A percentile compares a stretch with the other conserved stretches of the same genome.
phyloP scores from a whole-genome alignment of 257 asterid species.

The Gentiana macrophylla region DNA sequence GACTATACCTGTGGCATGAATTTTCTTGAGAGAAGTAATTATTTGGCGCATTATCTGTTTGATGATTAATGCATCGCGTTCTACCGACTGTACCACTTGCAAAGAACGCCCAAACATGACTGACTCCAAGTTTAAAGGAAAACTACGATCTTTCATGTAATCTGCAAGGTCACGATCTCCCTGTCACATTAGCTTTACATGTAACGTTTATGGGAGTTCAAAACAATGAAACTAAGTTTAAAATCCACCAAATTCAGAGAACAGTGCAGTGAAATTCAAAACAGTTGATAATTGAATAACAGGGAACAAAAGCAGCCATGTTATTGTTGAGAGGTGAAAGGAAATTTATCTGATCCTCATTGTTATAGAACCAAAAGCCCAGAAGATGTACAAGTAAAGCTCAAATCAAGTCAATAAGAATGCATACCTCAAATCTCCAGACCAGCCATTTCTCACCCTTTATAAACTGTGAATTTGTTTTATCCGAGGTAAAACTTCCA shows the following conservation, averaged over 20 bases:
- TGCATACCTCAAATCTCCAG: slow-evolving; percentile 86
- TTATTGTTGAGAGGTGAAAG: too few species aligned
- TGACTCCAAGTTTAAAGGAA: slow-evolving; percentile 78
- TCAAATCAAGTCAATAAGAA: neutral
- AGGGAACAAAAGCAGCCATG: neutral
- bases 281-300: neutral
- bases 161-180: slow-evolving; percentile 89
- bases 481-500: slow-evolving; percentile 76
- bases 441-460: slow-evolving; percentile 99
- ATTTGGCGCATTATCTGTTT: slow-evolving; percentile 94
- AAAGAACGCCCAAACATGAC: slow-evolving; percentile 81
- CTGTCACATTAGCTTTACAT: slow-evolving; percentile 31
- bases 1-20: slow-evolving; percentile 80
- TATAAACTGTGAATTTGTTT: slow-evolving; percentile 46
- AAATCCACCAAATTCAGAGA: too few species aligned
- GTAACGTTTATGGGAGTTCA: slow-evolving; percentile 3
- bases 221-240: neutral
- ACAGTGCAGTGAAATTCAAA: too few species aligned
- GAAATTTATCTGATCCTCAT: neutral
- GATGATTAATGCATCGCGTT: slow-evolving; percentile 79
- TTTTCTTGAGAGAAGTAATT: slow-evolving; percentile 76
- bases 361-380: neutral
- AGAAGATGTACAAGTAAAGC: neutral
- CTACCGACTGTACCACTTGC: slow-evolving; percentile 51
- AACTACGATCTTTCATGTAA: slow-evolving; percentile 71